Evolutionary conservation across 2,329 filamentous ascomycete genomes (phyloP), one percentile per base, ranked within the genome.

Genomic region (Trichoderma citrinoviride): DNA sequence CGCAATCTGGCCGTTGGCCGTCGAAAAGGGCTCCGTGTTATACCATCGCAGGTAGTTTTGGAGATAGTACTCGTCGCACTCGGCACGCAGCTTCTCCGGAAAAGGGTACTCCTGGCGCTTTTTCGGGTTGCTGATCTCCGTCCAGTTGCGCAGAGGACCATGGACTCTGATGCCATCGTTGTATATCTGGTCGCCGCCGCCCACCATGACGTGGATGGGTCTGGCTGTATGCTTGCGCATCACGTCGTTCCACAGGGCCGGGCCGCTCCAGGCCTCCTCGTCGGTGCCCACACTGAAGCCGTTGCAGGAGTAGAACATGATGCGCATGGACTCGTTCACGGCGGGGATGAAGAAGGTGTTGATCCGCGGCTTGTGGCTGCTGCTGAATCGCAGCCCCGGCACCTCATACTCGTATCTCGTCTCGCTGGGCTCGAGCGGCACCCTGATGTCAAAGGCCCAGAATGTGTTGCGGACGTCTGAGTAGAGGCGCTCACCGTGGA

Each of bases 261-360:
- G 90, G 0, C 95, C 95, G 73, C 90, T 94, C 81, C 93, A 96
- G 47, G 89, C 88, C 56, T 91, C 87, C 67, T 95, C 87, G 75
- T 97, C 90, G 3, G 92, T 94, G 61, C 90, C 91, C 44, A 95
- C 84, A 70, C 91, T 94, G 80, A 99, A 99, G 17, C 95, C 96
- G 76, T 99, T 99, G 80, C 95, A 97, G 65, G 92, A 97, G 80
- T 97, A 91, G 78, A 97, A 99, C 92, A 98, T 96, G 74, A 97
- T 91, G 74, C 96, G 92, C 94, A 99, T 98, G 5, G 91, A 91
- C 77, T 97, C 89, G 50, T 87, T 86, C 65, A 83, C 82, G 14
- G 91, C 92, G 14, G 95, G 94, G 5, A 98, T 87, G 82, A 90
- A 96, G 77, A 99, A 99, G 56, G 70, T 86, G 79, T 83, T 96